phyloP scores from a whole-genome alignment of 306 rosid genomes.

The Dalbergia oliveri region DNA sequence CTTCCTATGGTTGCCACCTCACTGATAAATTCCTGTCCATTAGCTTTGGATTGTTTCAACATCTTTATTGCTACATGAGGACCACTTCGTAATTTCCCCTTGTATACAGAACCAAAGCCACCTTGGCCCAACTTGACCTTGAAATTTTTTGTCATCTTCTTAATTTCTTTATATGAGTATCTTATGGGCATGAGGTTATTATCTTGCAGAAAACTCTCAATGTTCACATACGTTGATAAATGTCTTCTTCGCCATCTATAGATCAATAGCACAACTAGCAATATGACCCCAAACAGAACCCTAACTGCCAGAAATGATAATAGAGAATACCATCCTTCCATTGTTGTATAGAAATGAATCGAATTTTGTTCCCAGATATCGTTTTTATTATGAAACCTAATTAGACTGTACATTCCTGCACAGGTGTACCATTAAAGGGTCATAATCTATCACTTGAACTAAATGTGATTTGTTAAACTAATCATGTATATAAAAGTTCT shows the following conservation, averaged over 20 bases:
- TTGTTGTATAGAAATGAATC: background rate
- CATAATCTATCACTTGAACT: no score
- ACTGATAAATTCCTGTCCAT: constrained; percentile 42
- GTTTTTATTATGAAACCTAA: no score
- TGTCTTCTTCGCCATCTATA: constrained; percentile 48
- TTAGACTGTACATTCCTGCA: no score
- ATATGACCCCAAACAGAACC: background rate
- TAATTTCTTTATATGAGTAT: constrained; percentile 40
- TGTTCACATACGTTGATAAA: constrained; percentile 8
- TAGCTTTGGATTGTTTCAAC: constrained; percentile 11
- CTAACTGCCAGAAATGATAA: background rate
- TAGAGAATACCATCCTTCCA: background rate
- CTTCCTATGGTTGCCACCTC: constrained; percentile 42
- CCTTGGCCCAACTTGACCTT: constrained; percentile 42
- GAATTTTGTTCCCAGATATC: no score
- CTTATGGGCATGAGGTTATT: constrained; percentile 30
- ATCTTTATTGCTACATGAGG: constrained; percentile 36
- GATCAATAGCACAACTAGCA: background rate
- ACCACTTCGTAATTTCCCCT: constrained; percentile 33
- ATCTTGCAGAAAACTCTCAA: constrained; percentile 35
- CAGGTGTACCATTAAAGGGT: no score
- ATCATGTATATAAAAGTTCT: no score
- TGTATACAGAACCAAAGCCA: constrained; percentile 35
- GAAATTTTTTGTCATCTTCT: constrained; percentile 28
- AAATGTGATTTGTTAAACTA: no score